Evolutionary conservation across 306 rosid species (phyloP).

Genomic region (Cicer judaicum): DNA sequence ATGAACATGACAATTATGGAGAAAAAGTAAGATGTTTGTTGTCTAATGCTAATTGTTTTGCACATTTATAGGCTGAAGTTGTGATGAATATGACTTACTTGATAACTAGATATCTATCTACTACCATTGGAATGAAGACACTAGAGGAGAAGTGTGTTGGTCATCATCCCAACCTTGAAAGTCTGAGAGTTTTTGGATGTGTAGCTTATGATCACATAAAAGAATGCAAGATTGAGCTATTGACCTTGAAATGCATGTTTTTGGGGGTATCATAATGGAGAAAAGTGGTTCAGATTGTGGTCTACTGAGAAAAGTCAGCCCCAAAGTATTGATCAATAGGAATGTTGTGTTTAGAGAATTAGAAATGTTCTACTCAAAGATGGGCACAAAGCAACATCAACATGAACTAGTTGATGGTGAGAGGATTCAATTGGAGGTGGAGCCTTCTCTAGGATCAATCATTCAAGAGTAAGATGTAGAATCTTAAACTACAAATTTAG

Average conservation of each 20-base stretch:
- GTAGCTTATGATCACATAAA: not conserved
- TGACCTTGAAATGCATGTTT: not conserved
- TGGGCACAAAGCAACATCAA: not conserved
- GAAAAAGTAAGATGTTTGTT: not conserved
- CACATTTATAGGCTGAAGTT: not conserved
- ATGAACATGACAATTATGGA: conserved; percentile 1
- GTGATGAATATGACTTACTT: not conserved
- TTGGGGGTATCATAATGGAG: not conserved
- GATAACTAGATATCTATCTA: not conserved
- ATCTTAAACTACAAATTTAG: not conserved
- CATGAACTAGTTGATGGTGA: not conserved
- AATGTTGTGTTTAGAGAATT: not conserved
- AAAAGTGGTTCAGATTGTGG: not conserved
- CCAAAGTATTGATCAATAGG: not conserved
- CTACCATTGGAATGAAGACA: not conserved
- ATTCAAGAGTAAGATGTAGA: not conserved
- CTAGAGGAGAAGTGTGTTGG: not conserved
- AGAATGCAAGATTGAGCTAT: not conserved
- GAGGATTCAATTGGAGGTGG: not conserved
- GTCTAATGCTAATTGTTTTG: not conserved
- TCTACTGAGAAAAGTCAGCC: not conserved
- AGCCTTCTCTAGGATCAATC: not conserved
- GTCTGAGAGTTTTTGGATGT: not conserved
- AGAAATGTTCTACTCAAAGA: not conserved
- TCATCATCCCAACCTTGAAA: not conserved